phyloP scores from a whole-genome alignment of 108 stramenopile genomes.

The Cyclotella baltica region DNA sequence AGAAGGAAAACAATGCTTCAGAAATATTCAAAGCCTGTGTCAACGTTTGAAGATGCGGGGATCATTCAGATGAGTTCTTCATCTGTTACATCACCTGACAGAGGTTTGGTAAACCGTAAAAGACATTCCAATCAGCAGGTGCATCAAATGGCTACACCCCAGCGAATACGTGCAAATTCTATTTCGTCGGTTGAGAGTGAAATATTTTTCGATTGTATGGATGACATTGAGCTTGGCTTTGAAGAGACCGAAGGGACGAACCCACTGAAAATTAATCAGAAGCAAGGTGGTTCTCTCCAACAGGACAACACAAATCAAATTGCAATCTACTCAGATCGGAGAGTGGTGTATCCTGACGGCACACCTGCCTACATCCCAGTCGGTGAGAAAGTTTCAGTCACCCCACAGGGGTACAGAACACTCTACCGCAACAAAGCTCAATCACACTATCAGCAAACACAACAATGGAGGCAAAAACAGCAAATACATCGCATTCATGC shows the following conservation, averaged over 20 bases:
- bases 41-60: slow-evolving; percentile 21
- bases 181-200: slow-evolving; percentile 25
- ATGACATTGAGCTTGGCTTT: slow-evolving; percentile 34
- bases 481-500: slow-evolving; percentile 60
- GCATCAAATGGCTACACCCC: neutral
- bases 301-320: slow-evolving; percentile 30
- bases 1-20: neutral
- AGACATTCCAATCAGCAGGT: neutral
- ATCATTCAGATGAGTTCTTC: neutral
- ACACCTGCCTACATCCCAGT: slow-evolving; percentile 59
- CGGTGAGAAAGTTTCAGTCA: slow-evolving; percentile 40
- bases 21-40: neutral
- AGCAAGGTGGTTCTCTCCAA: neutral
- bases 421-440: slow-evolving; percentile 46
- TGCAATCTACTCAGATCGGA: slow-evolving; percentile 48
- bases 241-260: neutral
- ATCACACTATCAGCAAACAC: slow-evolving; percentile 53
- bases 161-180: slow-evolving; percentile 25
- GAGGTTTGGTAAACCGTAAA: neutral
- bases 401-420: slow-evolving; percentile 51
- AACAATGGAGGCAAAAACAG: slow-evolving; percentile 55
- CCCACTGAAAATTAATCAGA: neutral
- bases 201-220: slow-evolving; percentile 44
- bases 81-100: neutral
- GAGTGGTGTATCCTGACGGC: slow-evolving; percentile 52